Percentiles rank a stretch among this genome's conserved stretches.
Conservation (phyloP, 2,329 filamentous ascomycete species). For the Paramyrothecium roridum region DNA sequence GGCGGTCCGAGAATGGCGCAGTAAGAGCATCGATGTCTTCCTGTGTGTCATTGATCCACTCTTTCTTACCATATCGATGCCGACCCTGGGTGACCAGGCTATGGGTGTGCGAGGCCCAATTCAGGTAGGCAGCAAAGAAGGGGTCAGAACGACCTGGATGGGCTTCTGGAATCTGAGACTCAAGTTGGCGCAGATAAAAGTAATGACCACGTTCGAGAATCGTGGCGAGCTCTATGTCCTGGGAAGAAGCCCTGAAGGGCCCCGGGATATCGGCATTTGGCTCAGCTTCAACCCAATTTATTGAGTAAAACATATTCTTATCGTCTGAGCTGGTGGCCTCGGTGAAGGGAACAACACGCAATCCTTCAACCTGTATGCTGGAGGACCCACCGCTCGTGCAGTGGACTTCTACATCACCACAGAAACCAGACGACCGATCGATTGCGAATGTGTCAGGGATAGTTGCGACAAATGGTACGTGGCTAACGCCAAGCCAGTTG, state of each 20-base stretch:
- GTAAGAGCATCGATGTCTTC: not conserved
- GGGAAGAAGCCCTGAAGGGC: not conserved
- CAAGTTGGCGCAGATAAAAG: not conserved
- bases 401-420: not conserved
- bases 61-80: not conserved
- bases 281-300: not conserved
- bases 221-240: not conserved
- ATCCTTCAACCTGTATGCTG: not conserved
- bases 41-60: not conserved
- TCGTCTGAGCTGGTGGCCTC: not conserved
- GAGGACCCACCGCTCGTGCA: not conserved
- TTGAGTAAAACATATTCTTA: not conserved
- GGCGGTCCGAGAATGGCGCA: not conserved
- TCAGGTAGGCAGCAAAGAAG: not conserved
- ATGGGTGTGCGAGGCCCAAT: not conserved
- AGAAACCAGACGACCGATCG: too few relatives aligned
- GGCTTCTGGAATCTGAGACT: not conserved
- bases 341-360: not conserved
- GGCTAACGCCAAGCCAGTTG: too few relatives aligned
- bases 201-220: not conserved
- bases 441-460: too few relatives aligned
- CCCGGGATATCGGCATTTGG: not conserved
- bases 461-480: too few relatives aligned
- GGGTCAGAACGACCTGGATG: not conserved
- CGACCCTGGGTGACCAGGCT: not conserved